phyloP scores from a whole-genome alignment of 2,329 filamentous ascomycete genomes.

The Didymella glomerata region DNA sequence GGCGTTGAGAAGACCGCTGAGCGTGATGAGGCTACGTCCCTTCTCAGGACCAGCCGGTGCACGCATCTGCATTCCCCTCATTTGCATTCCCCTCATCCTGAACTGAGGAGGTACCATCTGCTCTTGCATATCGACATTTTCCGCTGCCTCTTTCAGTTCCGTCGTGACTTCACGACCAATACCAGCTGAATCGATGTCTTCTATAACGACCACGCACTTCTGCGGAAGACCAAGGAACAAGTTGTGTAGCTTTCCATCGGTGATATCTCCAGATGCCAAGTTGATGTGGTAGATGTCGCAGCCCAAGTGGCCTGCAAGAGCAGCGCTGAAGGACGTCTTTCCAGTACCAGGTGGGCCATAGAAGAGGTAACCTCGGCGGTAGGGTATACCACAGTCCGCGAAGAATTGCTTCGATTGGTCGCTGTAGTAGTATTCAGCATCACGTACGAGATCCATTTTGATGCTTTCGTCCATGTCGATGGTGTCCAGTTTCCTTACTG shows the following conservation, averaged over 20 bases:
- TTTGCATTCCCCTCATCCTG: background rate
- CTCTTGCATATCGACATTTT: conserved; percentile 7
- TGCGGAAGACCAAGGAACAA: conserved; percentile 47
- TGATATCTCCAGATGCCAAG: conserved; percentile 41
- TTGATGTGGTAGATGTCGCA: conserved; percentile 53
- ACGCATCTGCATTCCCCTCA: background rate
- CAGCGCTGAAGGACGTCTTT: conserved; percentile 53
- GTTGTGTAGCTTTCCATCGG: conserved; percentile 41
- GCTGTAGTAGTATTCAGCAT: conserved; percentile 52
- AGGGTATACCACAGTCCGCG: conserved; percentile 45
- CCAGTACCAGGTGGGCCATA: conserved; percentile 53
- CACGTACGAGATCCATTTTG: conserved; percentile 43
- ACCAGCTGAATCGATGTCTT: conserved; percentile 52
- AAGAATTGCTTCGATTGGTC: conserved; percentile 44
- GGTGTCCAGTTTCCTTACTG: conserved; percentile 40
- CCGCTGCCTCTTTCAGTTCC: conserved; percentile 1
- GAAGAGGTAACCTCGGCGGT: conserved; percentile 52
- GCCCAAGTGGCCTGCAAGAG: conserved; percentile 48
- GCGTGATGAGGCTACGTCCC: conserved; percentile 55
- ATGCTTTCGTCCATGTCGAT: conserved; percentile 43
- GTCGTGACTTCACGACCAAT: conserved; percentile 34
- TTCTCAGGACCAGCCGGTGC: background rate
- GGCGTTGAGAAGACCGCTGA: conserved; percentile 77
- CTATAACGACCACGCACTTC: conserved; percentile 53
- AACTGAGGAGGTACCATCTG: conserved; percentile 22